phyloP scores from a whole-genome alignment of 192 early-diverging fungal species.

The Glomus cerebriforme region DNA sequence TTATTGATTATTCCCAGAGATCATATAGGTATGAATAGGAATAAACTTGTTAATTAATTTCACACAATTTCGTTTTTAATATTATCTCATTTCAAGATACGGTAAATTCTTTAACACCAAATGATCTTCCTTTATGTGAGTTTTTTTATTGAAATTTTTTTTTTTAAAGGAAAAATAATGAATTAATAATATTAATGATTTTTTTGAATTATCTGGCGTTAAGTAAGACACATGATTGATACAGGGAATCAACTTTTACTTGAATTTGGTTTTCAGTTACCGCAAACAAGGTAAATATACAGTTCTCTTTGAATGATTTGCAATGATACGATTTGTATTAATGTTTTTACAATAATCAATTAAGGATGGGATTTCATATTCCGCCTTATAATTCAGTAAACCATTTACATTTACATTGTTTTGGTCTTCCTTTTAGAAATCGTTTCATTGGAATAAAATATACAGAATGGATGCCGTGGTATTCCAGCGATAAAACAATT shows the following conservation, averaged over 20 bases:
- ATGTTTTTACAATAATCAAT: not conserved
- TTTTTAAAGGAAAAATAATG: not conserved
- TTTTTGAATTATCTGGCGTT: slow-evolving; percentile 17
- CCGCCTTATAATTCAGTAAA: slow-evolving; percentile 69
- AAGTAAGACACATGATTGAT: slow-evolving; percentile 38
- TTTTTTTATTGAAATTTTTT: not conserved
- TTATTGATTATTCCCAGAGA: slow-evolving; percentile 44
- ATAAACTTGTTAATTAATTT: not conserved
- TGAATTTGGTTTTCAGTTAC: slow-evolving; percentile 25
- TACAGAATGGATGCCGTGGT: not conserved
- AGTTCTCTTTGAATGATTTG: not conserved
- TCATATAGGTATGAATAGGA: slow-evolving; percentile 35
- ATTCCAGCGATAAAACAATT: not conserved
- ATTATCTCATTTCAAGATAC: slow-evolving; percentile 3
- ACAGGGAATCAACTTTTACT: slow-evolving; percentile 37
- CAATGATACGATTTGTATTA: not conserved
- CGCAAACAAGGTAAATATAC: slow-evolving; percentile 34
- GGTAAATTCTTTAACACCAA: slow-evolving; percentile 40
- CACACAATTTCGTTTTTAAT: not conserved
- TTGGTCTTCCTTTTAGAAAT: slow-evolving; percentile 40
- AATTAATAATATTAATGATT: no score
- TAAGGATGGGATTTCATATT: slow-evolving; percentile 67
- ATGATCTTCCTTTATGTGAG: slow-evolving; percentile 39
- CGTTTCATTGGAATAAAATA: not conserved
- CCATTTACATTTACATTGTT: slow-evolving; percentile 70